Evolutionary conservation across 371 early-diverging fungal genomes (phyloP).

Genomic region (Smittium mucronatum): DNA sequence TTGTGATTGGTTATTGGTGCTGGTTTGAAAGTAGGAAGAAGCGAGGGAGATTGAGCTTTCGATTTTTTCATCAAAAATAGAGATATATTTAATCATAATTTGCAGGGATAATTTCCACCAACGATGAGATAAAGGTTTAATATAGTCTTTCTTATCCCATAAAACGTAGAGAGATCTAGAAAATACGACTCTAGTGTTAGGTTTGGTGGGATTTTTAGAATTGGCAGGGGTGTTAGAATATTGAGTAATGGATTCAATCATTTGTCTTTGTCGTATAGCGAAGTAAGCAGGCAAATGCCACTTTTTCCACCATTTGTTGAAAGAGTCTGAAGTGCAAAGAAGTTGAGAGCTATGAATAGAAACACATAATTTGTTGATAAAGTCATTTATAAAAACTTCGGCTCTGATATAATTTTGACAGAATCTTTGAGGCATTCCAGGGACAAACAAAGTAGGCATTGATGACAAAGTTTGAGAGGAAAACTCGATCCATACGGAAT

Average conservation of each 20-base stretch:
- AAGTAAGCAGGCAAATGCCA: conserved; percentile 9
- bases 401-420: neutral
- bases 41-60: neutral
- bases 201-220: neutral
- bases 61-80: neutral
- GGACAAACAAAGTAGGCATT: conserved; percentile 8
- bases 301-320: conserved; percentile 5
- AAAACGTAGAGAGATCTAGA: neutral
- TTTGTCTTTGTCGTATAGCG: neutral
- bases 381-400: neutral
- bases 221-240: neutral
- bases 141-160: neutral
- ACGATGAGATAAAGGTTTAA: neutral
- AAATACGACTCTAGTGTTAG: neutral
- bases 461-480: conserved; percentile 1
- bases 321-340: neutral
- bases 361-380: neutral
- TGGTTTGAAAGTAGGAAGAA: neutral
- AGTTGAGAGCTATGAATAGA: neutral
- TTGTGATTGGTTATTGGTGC: neutral
- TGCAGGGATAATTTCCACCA: conserved; percentile 1
- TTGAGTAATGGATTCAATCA: neutral
- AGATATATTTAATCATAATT: neutral
- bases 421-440: conserved; percentile 8
- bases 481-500: conserved; percentile 6